These are phyloP conservation scores for Pseudocercospora cruenta DNA, from an alignment of 2,329 filamentous ascomycete species.

Conservation along the genomic window DNA sequence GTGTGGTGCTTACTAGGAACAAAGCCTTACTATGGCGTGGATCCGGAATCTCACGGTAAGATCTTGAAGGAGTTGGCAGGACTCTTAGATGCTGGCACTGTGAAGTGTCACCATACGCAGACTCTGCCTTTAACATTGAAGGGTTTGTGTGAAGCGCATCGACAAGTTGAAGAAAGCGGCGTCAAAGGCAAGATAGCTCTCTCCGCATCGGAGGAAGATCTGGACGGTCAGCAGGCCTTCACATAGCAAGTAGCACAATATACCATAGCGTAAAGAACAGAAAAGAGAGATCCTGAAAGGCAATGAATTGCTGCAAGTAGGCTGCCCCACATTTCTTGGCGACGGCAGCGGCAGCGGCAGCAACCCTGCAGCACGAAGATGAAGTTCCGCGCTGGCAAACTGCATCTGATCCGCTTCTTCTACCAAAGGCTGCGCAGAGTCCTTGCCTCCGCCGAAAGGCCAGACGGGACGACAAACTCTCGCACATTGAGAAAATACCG, in stretches of 20 bases:
- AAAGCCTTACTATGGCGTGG: conserved; percentile 1
- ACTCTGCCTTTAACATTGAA: conserved; percentile 42
- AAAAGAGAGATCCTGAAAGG: too few relatives aligned
- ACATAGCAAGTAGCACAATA: too few relatives aligned
- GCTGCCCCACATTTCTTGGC: neutral
- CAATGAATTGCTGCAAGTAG: too few relatives aligned
- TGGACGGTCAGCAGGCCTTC: too few relatives aligned
- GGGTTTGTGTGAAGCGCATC: conserved; percentile 47
- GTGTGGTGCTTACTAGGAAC: conserved; percentile 4
- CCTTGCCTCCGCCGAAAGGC: conserved; percentile 8
- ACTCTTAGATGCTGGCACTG: conserved; percentile 42
- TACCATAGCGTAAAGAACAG: too few relatives aligned
- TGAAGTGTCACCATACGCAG: conserved; percentile 46
- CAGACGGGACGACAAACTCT: conserved; percentile 10
- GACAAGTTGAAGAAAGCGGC: conserved; percentile 43
- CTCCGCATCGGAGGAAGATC: conserved; percentile 24
- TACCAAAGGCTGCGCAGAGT: conserved; percentile 5
- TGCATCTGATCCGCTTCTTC: neutral
- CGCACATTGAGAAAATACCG: neutral
- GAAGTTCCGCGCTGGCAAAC: neutral
- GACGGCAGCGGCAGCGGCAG: neutral
- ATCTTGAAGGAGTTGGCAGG: conserved; percentile 40
- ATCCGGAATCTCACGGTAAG: neutral
- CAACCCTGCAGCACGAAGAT: neutral
- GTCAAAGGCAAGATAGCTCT: conserved; percentile 45